Conservation (phyloP, 352 stramenopile genomes). For the Pythium monospermum region DNA sequence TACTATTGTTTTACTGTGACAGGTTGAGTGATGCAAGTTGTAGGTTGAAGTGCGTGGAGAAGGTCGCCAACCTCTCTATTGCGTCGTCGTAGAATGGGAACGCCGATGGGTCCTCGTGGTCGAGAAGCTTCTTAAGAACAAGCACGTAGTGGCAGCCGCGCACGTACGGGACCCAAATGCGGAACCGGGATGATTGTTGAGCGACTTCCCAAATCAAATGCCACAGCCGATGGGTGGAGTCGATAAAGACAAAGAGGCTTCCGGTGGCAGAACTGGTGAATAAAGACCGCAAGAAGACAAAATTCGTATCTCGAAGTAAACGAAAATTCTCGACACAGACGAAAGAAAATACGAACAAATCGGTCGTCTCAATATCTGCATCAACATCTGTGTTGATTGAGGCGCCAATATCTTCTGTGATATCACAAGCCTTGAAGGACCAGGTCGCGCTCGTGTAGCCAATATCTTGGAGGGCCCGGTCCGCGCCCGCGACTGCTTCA, state of each 20-base stretch:
- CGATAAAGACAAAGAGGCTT: constrained; percentile 60
- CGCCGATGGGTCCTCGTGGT: constrained; percentile 15
- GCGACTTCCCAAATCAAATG: constrained; percentile 48
- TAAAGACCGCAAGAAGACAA: constrained; percentile 47
- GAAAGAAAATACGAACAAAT: constrained; percentile 65
- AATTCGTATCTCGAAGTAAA: constrained; percentile 39
- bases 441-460: constrained; percentile 21
- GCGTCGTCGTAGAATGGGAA: constrained; percentile 41
- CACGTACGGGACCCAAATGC: constrained; percentile 48
- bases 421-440: constrained; percentile 52
- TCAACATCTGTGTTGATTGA: constrained; percentile 33
- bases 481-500: constrained; percentile 29
- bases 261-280: constrained; percentile 28
- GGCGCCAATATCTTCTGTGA: constrained; percentile 38
- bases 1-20: background rate
- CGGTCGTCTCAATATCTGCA: constrained; percentile 23
- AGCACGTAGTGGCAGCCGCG: constrained; percentile 61
- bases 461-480: constrained; percentile 26
- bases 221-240: constrained; percentile 72
- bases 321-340: constrained; percentile 71
- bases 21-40: constrained; percentile 23
- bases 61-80: constrained; percentile 39
- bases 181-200: constrained; percentile 28
- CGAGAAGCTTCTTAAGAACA: constrained; percentile 49
- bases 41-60: constrained; percentile 37